Conservation (phyloP, 352 stramenopile species). For the Globisporangium carolinianum region DNA sequence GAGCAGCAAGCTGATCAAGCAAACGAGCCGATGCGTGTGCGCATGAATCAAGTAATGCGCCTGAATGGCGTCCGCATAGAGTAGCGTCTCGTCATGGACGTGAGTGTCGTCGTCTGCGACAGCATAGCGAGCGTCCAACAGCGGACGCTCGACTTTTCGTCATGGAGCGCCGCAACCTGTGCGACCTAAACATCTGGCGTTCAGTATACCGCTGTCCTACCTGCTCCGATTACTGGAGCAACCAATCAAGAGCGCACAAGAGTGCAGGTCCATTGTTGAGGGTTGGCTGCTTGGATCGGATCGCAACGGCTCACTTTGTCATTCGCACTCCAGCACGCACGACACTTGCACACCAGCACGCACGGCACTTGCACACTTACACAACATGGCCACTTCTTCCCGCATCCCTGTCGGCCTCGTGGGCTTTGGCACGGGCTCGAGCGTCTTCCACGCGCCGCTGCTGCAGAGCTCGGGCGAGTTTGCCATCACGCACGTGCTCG, state of each 20-base stretch:
- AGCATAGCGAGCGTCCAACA: no score
- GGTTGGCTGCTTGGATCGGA: no score
- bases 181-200: no score
- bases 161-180: no score
- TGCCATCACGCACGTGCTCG: conserved; percentile 69
- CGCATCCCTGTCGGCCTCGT: conserved; percentile 58
- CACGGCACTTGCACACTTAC: neutral
- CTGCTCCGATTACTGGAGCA: no score
- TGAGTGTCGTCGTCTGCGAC: neutral
- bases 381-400: neutral
- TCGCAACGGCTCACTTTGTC: no score
- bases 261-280: no score
- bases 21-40: neutral
- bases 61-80: neutral
- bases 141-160: no score
- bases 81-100: neutral
- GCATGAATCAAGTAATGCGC: neutral
- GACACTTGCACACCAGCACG: neutral
- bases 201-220: no score
- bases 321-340: no score
- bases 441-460: conserved; percentile 69
- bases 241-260: no score
- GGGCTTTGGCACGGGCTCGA: conserved; percentile 63
- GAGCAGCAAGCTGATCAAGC: no score
- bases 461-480: conserved; percentile 53